These are phyloP conservation scores for Mucor velutinosus DNA, from an alignment of 371 early-diverging fungal species.

Conservation along the genomic window DNA sequence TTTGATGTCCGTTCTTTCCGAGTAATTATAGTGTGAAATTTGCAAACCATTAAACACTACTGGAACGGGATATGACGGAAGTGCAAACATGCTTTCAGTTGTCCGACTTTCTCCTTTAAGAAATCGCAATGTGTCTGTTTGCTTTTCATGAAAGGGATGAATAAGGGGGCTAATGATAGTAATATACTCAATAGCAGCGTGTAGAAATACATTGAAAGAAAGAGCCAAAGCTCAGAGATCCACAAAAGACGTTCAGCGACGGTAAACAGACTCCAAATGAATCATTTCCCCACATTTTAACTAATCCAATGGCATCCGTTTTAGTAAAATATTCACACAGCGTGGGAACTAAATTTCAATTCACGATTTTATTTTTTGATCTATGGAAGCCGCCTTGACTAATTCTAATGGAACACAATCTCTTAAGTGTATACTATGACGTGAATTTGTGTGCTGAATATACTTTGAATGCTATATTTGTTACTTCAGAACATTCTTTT, in stretches of 20 bases:
- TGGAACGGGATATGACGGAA: constrained; percentile 25
- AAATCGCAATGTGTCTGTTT: neutral
- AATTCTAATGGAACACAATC: neutral
- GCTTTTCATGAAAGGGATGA: neutral
- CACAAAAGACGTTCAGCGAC: neutral
- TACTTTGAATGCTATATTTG: neutral
- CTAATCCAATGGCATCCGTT: neutral
- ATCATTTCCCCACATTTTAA: constrained; percentile 12
- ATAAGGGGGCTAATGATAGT: neutral
- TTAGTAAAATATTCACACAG: neutral
- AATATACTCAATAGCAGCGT: neutral
- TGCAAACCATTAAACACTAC: neutral
- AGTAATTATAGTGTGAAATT: neutral
- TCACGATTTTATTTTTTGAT: neutral
- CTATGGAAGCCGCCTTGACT: neutral
- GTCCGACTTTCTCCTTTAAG: constrained; percentile 23
- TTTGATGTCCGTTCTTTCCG: constrained; percentile 10
- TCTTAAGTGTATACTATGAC: constrained; percentile 1
- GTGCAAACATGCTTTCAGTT: neutral
- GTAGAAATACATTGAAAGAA: neutral
- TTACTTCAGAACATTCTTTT: neutral
- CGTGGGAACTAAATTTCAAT: constrained; percentile 6
- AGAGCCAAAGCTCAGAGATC: neutral
- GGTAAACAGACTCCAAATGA: neutral
- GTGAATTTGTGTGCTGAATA: neutral